These are phyloP conservation scores for Paecilomyces fulvus DNA, from an alignment of 2,329 filamentous ascomycete species.

Conservation along the genomic window DNA sequence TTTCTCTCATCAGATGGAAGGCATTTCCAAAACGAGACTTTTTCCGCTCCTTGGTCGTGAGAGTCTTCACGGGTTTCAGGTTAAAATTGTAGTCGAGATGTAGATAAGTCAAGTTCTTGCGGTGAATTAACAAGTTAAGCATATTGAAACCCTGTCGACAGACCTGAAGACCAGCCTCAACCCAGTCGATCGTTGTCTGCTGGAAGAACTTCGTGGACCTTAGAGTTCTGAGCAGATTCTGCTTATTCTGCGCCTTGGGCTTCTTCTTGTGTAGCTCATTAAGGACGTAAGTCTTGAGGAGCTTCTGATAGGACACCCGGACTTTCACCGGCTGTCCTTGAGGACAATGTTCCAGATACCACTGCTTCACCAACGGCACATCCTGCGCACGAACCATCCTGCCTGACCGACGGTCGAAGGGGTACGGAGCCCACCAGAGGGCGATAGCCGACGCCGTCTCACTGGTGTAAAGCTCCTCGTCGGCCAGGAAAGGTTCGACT, in stretches of 20 bases:
- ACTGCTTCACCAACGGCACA: slow-evolving; percentile 93
- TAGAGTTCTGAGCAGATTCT: slow-evolving; percentile 78
- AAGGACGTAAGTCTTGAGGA: slow-evolving; percentile 90
- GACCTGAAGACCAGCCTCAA: slow-evolving; percentile 95
- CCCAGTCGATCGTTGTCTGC: slow-evolving; percentile 98
- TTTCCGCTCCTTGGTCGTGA: slow-evolving; percentile 98
- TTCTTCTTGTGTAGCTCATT: slow-evolving; percentile 96
- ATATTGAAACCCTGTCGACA: slow-evolving; percentile 99
- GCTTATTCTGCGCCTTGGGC: slow-evolving; percentile 91
- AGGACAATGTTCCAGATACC: slow-evolving; percentile 94
- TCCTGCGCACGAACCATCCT: slow-evolving; percentile 96
- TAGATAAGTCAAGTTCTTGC: slow-evolving; percentile 96
- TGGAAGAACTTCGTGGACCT: slow-evolving; percentile 99
- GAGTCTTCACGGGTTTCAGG: slow-evolving; percentile 93
- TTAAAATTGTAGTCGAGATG: slow-evolving; percentile 99
- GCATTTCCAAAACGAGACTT: slow-evolving; percentile 99
- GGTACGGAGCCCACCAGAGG: slow-evolving; percentile 96
- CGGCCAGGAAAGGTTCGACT: slow-evolving; percentile 78
- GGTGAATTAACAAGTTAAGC: slow-evolving; percentile 93
- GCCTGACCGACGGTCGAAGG: slow-evolving; percentile 88
- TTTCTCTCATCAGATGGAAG: slow-evolving; percentile 98
- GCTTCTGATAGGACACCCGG: slow-evolving; percentile 94
- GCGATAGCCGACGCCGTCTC: slow-evolving; percentile 88
- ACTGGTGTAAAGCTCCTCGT: slow-evolving; percentile 79
- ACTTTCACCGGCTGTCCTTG: slow-evolving; percentile 91